Base-by-base conservation (phyloP, 352 stramenopile genomes). In the Phytophthora cryptogea region DNA sequence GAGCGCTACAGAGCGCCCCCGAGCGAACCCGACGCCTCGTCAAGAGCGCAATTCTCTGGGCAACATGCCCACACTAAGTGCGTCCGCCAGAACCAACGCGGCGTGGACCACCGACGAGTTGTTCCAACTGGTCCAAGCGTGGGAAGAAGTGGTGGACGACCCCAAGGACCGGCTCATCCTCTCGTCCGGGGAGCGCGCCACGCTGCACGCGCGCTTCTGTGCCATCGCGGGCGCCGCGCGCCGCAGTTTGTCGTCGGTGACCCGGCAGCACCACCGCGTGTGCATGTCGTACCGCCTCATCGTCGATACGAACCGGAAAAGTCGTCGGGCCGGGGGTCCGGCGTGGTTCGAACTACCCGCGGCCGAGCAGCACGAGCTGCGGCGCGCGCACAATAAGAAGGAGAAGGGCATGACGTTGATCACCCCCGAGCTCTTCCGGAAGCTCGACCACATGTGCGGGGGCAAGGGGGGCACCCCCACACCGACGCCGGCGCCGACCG, bases 331-430 rank as follows among this genome's bases (percentile, higher is more conserved):
- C 6, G 59, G 53, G 10, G 57, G 33, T 5, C 54, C 55, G 16
- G 39, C 47, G 36, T 80, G 71, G 71, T 80, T 77, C 43, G 56
- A 75, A 1, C 36, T 80, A 30, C 62, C 71, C 11, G 17, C 49
- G 0, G 46, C 56, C 7, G 59, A 77, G 31, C 68, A 71, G 35
- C 57, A 67, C 30, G 62, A 72, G 31, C 55, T 76, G 17, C 68
- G 68, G 14, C 54, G 64, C 13, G 33, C 44, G 5, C 40, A 52
- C 35, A 64, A 36, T 9, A 66, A 73, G 37, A 73, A 69, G 54
- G 57, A 72, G 43, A 70, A 68, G 44, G 71, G 61, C 5, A 59
- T 77, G 60, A 70, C 61, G 5, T 36, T 64, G 0, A 7, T 80
- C 20, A 67, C 17, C 16, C 41, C 20, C 8, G 56, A 75, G 16